phyloP scores from a whole-genome alignment of 2,329 filamentous ascomycete species.

The Dactylonectria estremocensis region DNA sequence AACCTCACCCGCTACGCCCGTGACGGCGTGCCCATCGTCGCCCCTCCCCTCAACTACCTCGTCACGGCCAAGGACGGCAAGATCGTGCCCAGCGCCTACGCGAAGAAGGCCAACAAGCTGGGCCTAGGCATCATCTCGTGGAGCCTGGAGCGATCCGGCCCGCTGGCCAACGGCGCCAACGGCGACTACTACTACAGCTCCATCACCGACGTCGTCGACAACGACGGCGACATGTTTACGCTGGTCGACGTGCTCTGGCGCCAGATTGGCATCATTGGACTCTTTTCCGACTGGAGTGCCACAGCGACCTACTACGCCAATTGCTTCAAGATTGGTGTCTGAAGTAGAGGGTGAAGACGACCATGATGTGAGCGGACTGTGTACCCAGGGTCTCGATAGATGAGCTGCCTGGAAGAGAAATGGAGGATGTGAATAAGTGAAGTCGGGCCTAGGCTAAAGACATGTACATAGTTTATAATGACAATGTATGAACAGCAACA shows the following conservation, averaged over 20 bases:
- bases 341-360: not conserved
- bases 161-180: constrained; percentile 65
- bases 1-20: constrained; percentile 70
- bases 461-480: constrained; percentile 14
- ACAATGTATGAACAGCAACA: constrained; percentile 4
- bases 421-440: not conserved
- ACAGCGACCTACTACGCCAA: constrained; percentile 81
- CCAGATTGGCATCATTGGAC: constrained; percentile 72
- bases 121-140: constrained; percentile 78
- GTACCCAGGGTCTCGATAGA: not conserved
- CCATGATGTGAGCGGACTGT: not conserved
- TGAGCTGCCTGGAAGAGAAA: not conserved
- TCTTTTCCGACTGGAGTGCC: constrained; percentile 80
- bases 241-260: constrained; percentile 76
- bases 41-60: constrained; percentile 75
- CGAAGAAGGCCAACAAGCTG: constrained; percentile 70
- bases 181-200: constrained; percentile 71
- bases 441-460: not conserved
- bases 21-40: constrained; percentile 74
- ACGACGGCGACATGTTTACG: constrained; percentile 77
- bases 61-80: constrained; percentile 66
- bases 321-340: constrained; percentile 66
- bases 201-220: constrained; percentile 68
- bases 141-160: constrained; percentile 77
- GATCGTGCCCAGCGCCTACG: constrained; percentile 76